Evolutionary conservation across 345 rosid genomes (phyloP).

Genomic region (Populus nigra): DNA sequence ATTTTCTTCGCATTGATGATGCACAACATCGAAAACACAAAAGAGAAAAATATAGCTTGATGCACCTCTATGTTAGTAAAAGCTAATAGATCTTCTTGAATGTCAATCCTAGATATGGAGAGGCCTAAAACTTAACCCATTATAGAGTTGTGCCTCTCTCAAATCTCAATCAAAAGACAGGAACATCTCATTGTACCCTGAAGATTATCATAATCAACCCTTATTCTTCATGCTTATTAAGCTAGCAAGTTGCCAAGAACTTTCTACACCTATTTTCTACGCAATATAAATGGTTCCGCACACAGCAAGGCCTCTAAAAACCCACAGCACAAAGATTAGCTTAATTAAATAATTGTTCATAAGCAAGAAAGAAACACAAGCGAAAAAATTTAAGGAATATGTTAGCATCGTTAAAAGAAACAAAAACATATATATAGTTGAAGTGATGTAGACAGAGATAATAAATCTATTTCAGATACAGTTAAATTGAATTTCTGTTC

Average conservation of each 20-base stretch:
- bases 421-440: too few species aligned
- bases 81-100: background rate
- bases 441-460: too few species aligned
- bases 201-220: too few species aligned
- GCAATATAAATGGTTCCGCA: background rate
- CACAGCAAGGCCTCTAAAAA: background rate
- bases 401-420: background rate
- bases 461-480: too few species aligned
- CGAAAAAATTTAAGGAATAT: background rate
- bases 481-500: too few species aligned
- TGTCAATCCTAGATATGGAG: background rate
- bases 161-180: background rate
- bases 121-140: background rate
- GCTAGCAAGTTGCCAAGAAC: background rate
- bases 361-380: background rate
- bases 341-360: too few species aligned
- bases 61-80: background rate
- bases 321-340: background rate
- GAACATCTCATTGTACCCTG: background rate
- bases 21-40: background rate
- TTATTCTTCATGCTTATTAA: too few species aligned
- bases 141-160: background rate
- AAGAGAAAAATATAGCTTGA: background rate
- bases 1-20: background rate
- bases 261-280: background rate